phyloP scores from a whole-genome alignment of 2,329 filamentous ascomycete species.

The Fusarium cyanostomum region DNA sequence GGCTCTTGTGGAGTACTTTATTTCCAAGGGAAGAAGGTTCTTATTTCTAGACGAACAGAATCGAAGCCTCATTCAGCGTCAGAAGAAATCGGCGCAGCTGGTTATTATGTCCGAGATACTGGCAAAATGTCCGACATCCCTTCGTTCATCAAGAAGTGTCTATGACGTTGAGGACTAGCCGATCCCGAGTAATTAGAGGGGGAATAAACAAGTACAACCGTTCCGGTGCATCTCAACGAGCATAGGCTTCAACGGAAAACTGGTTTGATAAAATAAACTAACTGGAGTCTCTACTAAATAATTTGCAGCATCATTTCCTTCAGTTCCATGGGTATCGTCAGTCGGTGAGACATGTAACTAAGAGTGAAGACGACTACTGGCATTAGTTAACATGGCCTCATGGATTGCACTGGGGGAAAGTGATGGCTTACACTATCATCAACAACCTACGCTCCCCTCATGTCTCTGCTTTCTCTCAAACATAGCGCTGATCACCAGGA shows the following conservation, averaged over 20 bases:
- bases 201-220: no score
- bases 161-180: no score
- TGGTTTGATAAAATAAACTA: no score
- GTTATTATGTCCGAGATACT: slow-evolving; percentile 63
- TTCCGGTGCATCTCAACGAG: no score
- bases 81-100: slow-evolving; percentile 55
- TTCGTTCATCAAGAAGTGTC: no score
- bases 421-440: not conserved
- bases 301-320: no score
- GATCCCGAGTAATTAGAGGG: no score
- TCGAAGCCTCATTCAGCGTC: slow-evolving; percentile 58
- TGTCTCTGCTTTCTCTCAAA: not conserved
- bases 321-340: not conserved
- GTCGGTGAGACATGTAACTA: not conserved
- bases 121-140: slow-evolving; percentile 56
- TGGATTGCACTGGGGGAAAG: no score
- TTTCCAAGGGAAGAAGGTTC: slow-evolving; percentile 58
- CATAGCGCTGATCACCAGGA: not conserved
- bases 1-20: slow-evolving; percentile 57
- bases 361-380: not conserved
- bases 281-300: no score
- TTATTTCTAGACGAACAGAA: slow-evolving; percentile 64
- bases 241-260: no score
- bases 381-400: not conserved
- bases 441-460: not conserved